A percentile compares a stretch with the other conserved stretches of the same genome.
Conservation (phyloP, 202 grass and related monocot species). For the Panicum virgatum region DNA sequence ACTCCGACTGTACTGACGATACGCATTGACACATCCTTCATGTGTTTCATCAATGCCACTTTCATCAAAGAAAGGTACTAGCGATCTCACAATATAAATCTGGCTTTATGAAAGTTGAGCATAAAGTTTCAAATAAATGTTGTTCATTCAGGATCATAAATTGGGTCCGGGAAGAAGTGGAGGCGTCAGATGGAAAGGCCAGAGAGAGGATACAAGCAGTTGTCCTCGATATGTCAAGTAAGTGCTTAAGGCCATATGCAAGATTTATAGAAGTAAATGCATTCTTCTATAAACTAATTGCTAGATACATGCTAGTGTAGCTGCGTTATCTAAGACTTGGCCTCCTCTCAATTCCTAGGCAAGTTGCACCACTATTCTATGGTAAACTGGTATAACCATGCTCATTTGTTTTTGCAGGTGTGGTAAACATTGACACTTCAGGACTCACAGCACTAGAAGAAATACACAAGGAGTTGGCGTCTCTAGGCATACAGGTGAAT, state of each 20-base stretch:
- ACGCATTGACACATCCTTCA: slow-evolving; percentile 78
- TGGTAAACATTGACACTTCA: slow-evolving; percentile 93
- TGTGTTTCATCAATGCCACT: slow-evolving; percentile 83
- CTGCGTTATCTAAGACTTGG: background rate
- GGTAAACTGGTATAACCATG: background rate
- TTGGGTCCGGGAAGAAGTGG: slow-evolving; percentile 54
- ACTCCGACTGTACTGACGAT: slow-evolving; percentile 51
- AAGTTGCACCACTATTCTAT: background rate
- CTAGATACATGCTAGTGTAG: background rate
- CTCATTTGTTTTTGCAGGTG: slow-evolving; percentile 57
- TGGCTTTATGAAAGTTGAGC: background rate
- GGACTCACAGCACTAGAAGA: slow-evolving; percentile 63
- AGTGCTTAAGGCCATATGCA: background rate
- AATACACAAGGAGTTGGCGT: slow-evolving; percentile 66
- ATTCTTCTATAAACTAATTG: background rate
- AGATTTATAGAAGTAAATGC: background rate
- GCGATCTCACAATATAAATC: background rate
- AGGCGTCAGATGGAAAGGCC: slow-evolving; percentile 41
- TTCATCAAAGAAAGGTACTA: slow-evolving; percentile 84
- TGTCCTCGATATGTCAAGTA: slow-evolving; percentile 94
- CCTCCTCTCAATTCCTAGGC: background rate
- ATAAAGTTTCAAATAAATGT: slow-evolving; percentile 1
- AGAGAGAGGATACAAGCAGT: slow-evolving; percentile 60
- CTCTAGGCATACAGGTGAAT: slow-evolving; percentile 63
- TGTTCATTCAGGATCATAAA: slow-evolving; percentile 56